phyloP scores from a whole-genome alignment of 2,329 filamentous ascomycete species.

The Microcera coccophila region DNA sequence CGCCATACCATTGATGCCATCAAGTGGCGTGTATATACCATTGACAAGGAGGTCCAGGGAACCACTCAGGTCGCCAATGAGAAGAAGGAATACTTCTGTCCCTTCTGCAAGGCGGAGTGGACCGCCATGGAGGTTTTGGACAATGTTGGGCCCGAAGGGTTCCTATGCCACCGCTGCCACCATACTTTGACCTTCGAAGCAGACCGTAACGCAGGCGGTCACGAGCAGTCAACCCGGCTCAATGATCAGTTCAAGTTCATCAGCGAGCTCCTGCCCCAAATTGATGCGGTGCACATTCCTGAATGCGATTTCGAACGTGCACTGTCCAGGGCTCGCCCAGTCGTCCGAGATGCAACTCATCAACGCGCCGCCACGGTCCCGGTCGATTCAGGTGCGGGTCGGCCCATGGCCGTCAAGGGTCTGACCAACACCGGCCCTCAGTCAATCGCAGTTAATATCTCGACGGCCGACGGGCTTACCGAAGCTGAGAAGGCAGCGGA shows the following conservation, averaged over 20 bases:
- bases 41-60: slow-evolving; percentile 84
- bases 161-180: slow-evolving; percentile 78
- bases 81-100: slow-evolving; percentile 87
- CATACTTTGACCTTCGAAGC: slow-evolving; percentile 61
- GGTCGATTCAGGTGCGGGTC: slow-evolving; percentile 49
- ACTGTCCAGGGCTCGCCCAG: slow-evolving; percentile 57
- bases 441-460: slow-evolving; percentile 67
- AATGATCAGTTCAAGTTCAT: slow-evolving; percentile 79
- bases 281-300: slow-evolving; percentile 71
- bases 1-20: slow-evolving; percentile 92
- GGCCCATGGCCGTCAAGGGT: slow-evolving; percentile 67
- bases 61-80: slow-evolving; percentile 76
- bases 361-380: slow-evolving; percentile 59
- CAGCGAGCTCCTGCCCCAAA: slow-evolving; percentile 69
- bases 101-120: slow-evolving; percentile 78
- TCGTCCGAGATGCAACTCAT: slow-evolving; percentile 64
- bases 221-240: slow-evolving; percentile 68
- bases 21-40: slow-evolving; percentile 86
- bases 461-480: slow-evolving; percentile 60
- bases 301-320: slow-evolving; percentile 71
- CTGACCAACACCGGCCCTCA: slow-evolving; percentile 63
- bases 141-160: slow-evolving; percentile 64
- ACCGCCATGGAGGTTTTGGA: slow-evolving; percentile 87
- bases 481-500: slow-evolving; percentile 65
- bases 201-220: slow-evolving; percentile 64